These are phyloP conservation scores for Mortierella sp. DNA, from an alignment of 371 early-diverging fungal genomes.

Conservation along the genomic window DNA sequence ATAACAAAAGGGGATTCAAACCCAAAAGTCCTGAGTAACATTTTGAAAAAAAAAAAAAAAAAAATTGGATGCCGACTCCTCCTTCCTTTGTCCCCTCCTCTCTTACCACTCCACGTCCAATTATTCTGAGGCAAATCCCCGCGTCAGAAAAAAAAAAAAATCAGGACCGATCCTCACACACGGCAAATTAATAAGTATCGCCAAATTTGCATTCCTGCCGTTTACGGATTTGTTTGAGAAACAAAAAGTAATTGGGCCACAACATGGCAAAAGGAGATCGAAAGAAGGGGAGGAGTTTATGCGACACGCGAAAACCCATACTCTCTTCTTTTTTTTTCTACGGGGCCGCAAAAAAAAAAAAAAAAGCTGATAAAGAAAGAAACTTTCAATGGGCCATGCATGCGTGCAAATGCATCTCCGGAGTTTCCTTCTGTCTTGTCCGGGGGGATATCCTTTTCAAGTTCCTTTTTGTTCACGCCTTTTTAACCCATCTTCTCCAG, in stretches of 20 bases:
- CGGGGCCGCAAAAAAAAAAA: not conserved
- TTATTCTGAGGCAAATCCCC: not conserved
- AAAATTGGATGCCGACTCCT: not conserved
- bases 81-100: constrained; percentile 1
- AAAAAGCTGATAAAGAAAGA: not conserved
- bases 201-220: not conserved
- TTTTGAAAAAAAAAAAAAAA: constrained; percentile 22
- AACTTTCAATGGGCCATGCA: too few species aligned
- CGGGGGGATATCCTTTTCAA: too few species aligned
- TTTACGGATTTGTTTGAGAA: not conserved
- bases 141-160: constrained; percentile 11
- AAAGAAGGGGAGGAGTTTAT: not conserved
- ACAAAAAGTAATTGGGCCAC: not conserved
- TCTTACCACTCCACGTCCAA: too few species aligned
- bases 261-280: not conserved
- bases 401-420: too few species aligned
- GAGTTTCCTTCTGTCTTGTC: too few species aligned
- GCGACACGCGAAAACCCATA: not conserved
- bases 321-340: not conserved
- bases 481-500: too few species aligned
- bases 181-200: not conserved
- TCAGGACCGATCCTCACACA: not conserved
- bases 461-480: too few species aligned
- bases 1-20: constrained; percentile 21
- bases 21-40: constrained; percentile 40